Evolutionary conservation across 441 rosid genomes (phyloP).

Genomic region (Manihot esculenta): DNA sequence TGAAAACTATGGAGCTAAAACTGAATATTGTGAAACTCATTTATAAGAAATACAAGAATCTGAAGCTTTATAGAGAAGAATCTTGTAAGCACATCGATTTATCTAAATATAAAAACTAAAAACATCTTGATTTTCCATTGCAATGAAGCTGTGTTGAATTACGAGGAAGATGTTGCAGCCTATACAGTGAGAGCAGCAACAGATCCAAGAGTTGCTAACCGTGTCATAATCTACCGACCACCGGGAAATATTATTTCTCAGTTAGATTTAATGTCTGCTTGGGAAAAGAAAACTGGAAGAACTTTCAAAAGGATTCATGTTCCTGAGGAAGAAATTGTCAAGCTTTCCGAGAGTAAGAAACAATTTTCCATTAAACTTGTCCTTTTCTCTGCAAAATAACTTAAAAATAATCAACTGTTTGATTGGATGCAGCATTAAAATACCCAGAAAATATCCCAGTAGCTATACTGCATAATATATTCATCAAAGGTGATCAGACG

Average conservation of each 20-base stretch:
- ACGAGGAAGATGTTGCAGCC: conserved; percentile 38
- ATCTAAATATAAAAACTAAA: too few relatives aligned
- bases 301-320: conserved; percentile 21
- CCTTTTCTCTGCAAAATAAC: neutral
- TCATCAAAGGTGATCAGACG: conserved; percentile 43
- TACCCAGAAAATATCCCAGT: conserved; percentile 35
- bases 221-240: conserved; percentile 28
- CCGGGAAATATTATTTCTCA: conserved; percentile 31
- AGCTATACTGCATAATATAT: conserved; percentile 36
- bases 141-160: conserved; percentile 39
- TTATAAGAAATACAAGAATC: too few relatives aligned
- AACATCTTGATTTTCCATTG: too few relatives aligned
- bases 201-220: conserved; percentile 36
- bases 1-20: too few relatives aligned
- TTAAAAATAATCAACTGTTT: neutral
- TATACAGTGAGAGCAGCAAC: conserved; percentile 38
- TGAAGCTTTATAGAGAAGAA: too few relatives aligned
- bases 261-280: conserved; percentile 30
- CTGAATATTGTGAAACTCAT: too few relatives aligned
- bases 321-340: conserved; percentile 33
- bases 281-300: conserved; percentile 38
- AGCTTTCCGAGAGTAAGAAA: conserved; percentile 28
- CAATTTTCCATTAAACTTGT: neutral
- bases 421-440: conserved; percentile 27
- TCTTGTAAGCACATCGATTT: too few relatives aligned